Conservation (phyloP, 441 rosid species). For the Lepidium campestre region DNA sequence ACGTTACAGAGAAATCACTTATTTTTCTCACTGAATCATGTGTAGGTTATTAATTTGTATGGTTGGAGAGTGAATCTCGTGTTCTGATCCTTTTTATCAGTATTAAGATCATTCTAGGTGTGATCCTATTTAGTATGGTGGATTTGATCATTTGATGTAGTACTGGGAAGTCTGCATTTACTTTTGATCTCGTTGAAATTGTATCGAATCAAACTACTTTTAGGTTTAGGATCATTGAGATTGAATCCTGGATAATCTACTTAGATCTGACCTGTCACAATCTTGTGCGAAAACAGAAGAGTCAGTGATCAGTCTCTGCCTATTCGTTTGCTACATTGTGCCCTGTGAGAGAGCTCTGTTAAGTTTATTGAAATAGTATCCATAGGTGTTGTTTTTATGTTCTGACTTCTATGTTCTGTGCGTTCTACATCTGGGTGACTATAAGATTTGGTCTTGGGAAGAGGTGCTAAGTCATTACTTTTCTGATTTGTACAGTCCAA, state of each 20-base stretch:
- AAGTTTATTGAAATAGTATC: neutral
- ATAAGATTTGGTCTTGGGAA: neutral
- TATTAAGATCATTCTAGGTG: neutral
- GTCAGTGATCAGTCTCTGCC: neutral
- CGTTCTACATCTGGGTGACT: neutral
- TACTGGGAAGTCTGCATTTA: neutral
- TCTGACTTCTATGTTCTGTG: neutral
- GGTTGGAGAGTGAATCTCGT: constrained; percentile 4
- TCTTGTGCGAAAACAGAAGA: neutral
- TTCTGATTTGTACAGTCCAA: constrained; percentile 40
- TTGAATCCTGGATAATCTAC: neutral
- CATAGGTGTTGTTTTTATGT: neutral
- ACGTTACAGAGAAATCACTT: neutral
- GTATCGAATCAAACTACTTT: neutral
- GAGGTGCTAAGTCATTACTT: neutral
- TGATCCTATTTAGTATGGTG: neutral
- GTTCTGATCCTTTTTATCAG: neutral
- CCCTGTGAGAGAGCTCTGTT: neutral
- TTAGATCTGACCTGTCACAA: constrained; percentile 6
- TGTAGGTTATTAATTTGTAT: neutral
- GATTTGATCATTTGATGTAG: neutral
- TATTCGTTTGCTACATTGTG: neutral
- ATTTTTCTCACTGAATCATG: neutral
- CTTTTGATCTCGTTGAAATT: constrained; percentile 2
- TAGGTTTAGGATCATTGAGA: neutral